These are phyloP conservation scores for Pelargonium cotyledonis DNA, from an alignment of 441 rosid species.

Conservation along the genomic window DNA sequence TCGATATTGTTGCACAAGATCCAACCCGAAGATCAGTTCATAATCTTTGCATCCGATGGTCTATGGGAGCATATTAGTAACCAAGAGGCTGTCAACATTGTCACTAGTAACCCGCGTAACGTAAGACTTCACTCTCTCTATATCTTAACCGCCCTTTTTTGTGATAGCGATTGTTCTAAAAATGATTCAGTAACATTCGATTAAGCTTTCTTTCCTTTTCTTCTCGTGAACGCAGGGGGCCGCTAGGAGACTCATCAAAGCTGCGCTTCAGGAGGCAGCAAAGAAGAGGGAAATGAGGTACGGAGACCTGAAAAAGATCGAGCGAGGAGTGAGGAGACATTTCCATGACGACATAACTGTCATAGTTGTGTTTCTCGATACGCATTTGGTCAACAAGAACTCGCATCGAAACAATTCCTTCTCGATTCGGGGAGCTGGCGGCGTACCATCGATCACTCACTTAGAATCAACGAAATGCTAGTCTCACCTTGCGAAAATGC, in stretches of 20 bases:
- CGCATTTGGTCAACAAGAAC: constrained; percentile 45
- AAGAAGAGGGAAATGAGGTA: constrained; percentile 93
- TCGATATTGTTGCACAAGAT: constrained; percentile 54
- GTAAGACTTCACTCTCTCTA: constrained; percentile 32
- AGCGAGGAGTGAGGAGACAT: constrained; percentile 83
- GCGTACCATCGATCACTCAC: neutral
- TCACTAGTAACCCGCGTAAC: constrained; percentile 53
- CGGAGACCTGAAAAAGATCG: constrained; percentile 89
- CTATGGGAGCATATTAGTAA: constrained; percentile 95
- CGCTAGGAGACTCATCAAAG: constrained; percentile 79
- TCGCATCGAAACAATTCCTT: constrained; percentile 32
- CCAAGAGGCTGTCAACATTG: constrained; percentile 92
- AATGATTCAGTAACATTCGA: neutral
- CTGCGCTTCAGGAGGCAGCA: constrained; percentile 76
- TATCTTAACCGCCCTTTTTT: neutral
- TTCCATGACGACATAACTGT: constrained; percentile 96
- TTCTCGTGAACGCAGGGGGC: constrained; percentile 54
- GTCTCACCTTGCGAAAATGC: neutral
- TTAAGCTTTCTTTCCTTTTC: neutral
- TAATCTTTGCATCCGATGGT: constrained; percentile 92
- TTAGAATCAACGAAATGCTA: neutral
- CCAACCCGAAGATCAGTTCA: constrained; percentile 62
- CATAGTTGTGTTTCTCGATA: constrained; percentile 69
- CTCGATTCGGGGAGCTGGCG: constrained; percentile 69
- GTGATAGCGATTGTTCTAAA: neutral